These are phyloP conservation scores for Hypericum androsaemum DNA, from an alignment of 345 rosid species.

Conservation along the genomic window DNA sequence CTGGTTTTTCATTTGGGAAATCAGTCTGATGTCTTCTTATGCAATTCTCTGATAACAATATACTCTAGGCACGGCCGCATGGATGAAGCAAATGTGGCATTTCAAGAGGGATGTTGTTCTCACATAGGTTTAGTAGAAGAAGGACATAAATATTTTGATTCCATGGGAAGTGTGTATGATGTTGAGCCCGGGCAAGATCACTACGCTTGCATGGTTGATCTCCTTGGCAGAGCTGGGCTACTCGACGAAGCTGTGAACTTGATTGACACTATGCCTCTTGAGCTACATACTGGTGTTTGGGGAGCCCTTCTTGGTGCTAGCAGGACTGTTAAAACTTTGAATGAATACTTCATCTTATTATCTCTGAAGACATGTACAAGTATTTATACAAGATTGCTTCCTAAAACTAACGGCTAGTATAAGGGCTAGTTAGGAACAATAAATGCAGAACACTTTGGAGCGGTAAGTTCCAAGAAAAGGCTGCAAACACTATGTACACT, in stretches of 20 bases:
- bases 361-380: no score
- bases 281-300: conserved; percentile 71
- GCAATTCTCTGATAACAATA: conserved; percentile 58
- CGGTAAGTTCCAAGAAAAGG: no score
- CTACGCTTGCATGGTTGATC: conserved; percentile 73
- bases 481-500: no score
- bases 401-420: no score
- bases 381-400: no score
- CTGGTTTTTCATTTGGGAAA: conserved; percentile 37
- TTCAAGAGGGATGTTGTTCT: conserved; percentile 37
- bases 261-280: conserved; percentile 42
- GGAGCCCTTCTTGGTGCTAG: conserved; percentile 73
- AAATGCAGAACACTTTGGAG: no score
- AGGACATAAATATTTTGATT: conserved; percentile 48
- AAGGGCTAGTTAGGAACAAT: no score
- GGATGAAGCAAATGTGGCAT: conserved; percentile 36
- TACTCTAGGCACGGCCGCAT: conserved; percentile 43
- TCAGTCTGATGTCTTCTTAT: conserved; percentile 43
- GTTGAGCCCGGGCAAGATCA: conserved; percentile 64
- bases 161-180: conserved; percentile 39
- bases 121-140: conserved; percentile 59
- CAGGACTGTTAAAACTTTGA: conserved; percentile 17
- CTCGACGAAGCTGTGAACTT: conserved; percentile 50
- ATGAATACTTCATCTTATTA: no score
- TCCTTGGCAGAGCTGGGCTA: conserved; percentile 63